Percentiles rank a stretch among this genome's conserved stretches.
These are phyloP conservation scores for Hypseocharis bilobata DNA, from an alignment of 441 rosid genomes.

Conservation along the genomic window DNA sequence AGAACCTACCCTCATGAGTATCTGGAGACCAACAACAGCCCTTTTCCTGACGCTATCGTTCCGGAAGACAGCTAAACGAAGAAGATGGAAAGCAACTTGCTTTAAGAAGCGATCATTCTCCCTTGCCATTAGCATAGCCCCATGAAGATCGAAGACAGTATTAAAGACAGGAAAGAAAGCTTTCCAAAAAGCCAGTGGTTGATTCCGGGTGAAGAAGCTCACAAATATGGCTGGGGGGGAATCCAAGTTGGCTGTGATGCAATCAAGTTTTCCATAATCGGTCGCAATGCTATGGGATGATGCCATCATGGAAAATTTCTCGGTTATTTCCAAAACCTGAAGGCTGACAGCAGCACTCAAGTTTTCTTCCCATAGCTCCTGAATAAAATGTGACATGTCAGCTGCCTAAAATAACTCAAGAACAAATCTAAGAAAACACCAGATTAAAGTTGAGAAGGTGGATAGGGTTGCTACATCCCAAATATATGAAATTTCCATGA, in stretches of 20 bases:
- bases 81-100: slow-evolving; percentile 94
- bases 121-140: slow-evolving; percentile 93
- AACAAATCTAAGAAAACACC: slow-evolving; percentile 13
- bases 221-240: slow-evolving; percentile 75
- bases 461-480: slow-evolving; percentile 12
- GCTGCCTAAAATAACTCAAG: slow-evolving; percentile 12
- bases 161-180: slow-evolving; percentile 74
- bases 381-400: slow-evolving; percentile 30
- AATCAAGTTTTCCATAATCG: slow-evolving; percentile 93
- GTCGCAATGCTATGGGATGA: slow-evolving; percentile 90
- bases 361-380: slow-evolving; percentile 99
- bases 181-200: slow-evolving; percentile 85
- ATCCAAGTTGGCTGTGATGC: too few relatives aligned
- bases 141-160: slow-evolving; percentile 80
- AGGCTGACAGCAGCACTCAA: slow-evolving; percentile 95
- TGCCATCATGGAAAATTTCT: slow-evolving; percentile 82
- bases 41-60: slow-evolving; percentile 86
- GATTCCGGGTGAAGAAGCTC: slow-evolving; percentile 90
- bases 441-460: background rate
- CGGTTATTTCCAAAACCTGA: slow-evolving; percentile 90
- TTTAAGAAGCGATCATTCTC: slow-evolving; percentile 97
- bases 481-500: slow-evolving; percentile 10
- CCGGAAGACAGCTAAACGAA: slow-evolving; percentile 86
- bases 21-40: slow-evolving; percentile 90
- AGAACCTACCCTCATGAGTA: slow-evolving; percentile 71